phyloP scores from a whole-genome alignment of 1,139 yeast species.

The Suhomyces bribrorum region DNA sequence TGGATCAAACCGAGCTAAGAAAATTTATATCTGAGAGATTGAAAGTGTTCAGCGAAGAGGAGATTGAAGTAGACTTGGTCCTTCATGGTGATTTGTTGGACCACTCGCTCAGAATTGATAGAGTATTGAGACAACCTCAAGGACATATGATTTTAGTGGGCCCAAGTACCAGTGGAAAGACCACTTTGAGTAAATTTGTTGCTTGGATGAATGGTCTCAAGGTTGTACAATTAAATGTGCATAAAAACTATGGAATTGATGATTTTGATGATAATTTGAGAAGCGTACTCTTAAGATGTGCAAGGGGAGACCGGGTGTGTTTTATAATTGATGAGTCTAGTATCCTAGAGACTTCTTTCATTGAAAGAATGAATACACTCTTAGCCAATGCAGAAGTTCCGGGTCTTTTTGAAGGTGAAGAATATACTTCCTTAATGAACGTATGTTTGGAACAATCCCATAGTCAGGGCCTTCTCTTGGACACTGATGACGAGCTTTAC shows the following conservation, averaged over 20 bases:
- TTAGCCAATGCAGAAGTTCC: constrained; percentile 93
- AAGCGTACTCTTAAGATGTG: constrained; percentile 48
- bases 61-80: constrained; percentile 59
- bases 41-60: constrained; percentile 75
- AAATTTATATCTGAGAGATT: constrained; percentile 65
- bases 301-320: constrained; percentile 63
- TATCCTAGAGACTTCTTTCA: constrained; percentile 71
- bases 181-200: constrained; percentile 76
- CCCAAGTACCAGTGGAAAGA: constrained; percentile 78
- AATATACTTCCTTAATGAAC: constrained; percentile 52
- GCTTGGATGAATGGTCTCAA: constrained; percentile 88
- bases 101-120: constrained; percentile 74
- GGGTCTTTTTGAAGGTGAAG: constrained; percentile 83
- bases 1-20: constrained; percentile 48
- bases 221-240: constrained; percentile 59
- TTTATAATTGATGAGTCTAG: constrained; percentile 81
- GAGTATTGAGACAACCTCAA: constrained; percentile 82
- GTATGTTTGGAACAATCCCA: constrained; percentile 62
- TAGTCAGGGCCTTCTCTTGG: constrained; percentile 62
- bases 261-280: constrained; percentile 73
- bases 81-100: constrained; percentile 73
- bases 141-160: constrained; percentile 94
- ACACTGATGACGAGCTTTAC: constrained; percentile 71
- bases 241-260: constrained; percentile 51
- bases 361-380: constrained; percentile 89